These are phyloP conservation scores for Daldinia childiae DNA, from an alignment of 495 filamentous ascomycete genomes.

Conservation along the genomic window DNA sequence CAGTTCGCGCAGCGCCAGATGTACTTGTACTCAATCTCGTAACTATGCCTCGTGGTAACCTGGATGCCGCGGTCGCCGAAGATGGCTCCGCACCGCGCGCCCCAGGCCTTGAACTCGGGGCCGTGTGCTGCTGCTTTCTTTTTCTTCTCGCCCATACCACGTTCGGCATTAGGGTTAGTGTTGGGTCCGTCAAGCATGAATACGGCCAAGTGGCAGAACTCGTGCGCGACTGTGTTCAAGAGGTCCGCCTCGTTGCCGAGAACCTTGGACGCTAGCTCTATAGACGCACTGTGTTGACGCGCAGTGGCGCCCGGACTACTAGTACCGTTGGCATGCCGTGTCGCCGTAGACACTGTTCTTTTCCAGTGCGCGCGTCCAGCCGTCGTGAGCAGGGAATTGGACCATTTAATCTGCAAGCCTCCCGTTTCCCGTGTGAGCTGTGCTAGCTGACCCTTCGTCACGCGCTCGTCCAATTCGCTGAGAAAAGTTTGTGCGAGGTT, in stretches of 20 bases:
- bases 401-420: conserved; percentile 84
- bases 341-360: conserved; percentile 56
- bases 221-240: conserved; percentile 88
- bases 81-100: conserved; percentile 37
- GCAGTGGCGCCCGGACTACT: conserved; percentile 3
- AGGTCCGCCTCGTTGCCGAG: conserved; percentile 80
- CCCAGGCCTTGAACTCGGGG: conserved; percentile 82
- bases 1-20: conserved; percentile 83
- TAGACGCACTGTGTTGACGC: conserved; percentile 73
- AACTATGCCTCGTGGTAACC: conserved; percentile 87
- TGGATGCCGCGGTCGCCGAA: conserved; percentile 65
- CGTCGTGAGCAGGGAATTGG: conserved; percentile 83
- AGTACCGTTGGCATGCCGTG: conserved; percentile 35
- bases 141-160: background rate
- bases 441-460: conserved; percentile 70
- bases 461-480: conserved; percentile 71
- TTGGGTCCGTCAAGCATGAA: conserved; percentile 76
- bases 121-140: conserved; percentile 71
- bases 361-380: conserved; percentile 89
- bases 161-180: conserved; percentile 50
- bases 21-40: conserved; percentile 90
- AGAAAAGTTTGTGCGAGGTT: conserved; percentile 75
- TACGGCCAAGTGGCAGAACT: conserved; percentile 93
- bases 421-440: conserved; percentile 70
- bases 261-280: conserved; percentile 89